Conservation (phyloP, 2,329 filamentous ascomycete genomes). For the Hirsutella rhossiliensis region DNA sequence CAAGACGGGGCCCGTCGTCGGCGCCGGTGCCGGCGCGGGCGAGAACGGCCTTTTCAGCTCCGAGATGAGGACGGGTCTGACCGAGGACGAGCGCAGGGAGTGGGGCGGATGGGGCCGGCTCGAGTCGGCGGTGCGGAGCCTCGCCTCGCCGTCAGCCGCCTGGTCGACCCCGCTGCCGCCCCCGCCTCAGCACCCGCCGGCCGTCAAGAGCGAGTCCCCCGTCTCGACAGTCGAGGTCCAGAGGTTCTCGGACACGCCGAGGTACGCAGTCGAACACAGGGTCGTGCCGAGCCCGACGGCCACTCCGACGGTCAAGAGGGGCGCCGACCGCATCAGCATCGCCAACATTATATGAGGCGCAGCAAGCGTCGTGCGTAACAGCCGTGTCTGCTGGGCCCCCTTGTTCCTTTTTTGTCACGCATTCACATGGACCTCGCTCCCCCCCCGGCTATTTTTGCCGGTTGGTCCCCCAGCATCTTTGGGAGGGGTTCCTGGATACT, state of each 20-base stretch:
- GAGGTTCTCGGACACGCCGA: constrained; percentile 16
- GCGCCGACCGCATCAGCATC: constrained; percentile 20
- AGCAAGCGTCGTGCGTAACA: not conserved
- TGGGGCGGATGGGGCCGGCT: constrained; percentile 77
- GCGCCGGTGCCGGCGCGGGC: constrained; percentile 9
- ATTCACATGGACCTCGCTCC: too few relatives aligned
- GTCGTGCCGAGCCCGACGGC: constrained; percentile 13
- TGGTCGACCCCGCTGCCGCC: constrained; percentile 18
- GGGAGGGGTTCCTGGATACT: too few relatives aligned
- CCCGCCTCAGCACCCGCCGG: constrained; percentile 16
- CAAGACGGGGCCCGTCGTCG: constrained; percentile 2
- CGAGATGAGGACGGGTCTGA: constrained; percentile 39
- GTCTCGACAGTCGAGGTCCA: constrained; percentile 13
- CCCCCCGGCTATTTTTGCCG: too few relatives aligned
- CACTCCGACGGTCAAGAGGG: constrained; percentile 14
- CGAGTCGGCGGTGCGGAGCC: constrained; percentile 33
- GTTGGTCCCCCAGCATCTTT: too few relatives aligned
- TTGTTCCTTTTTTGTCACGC: not conserved
- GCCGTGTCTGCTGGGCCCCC: too few relatives aligned
- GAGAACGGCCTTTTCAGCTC: constrained; percentile 29
- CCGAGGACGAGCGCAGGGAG: constrained; percentile 45
- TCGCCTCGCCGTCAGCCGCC: constrained; percentile 16
- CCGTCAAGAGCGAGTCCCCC: constrained; percentile 23
- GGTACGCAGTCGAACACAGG: constrained; percentile 16
- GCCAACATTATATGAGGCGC: constrained; percentile 26